A percentile compares a stretch with the other conserved stretches of the same genome.
phyloP scores from a whole-genome alignment of 768 basidiomycete genomes.

The Tulasnella sp. region DNA sequence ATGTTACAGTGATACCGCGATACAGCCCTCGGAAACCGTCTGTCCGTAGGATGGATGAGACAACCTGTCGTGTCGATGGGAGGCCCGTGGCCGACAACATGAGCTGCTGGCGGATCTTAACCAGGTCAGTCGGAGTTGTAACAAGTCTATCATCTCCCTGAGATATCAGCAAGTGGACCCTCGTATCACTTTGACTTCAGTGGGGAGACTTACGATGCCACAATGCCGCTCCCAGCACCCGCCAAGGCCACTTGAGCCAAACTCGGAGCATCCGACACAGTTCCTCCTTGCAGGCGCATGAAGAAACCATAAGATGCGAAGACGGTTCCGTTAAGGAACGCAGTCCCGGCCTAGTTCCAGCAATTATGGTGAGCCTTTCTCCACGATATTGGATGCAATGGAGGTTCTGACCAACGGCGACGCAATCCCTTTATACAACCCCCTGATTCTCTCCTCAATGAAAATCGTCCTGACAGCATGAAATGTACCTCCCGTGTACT shows the following conservation, averaged over 20 bases:
- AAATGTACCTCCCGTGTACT: conserved; percentile 43
- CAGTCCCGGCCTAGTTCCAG: conserved; percentile 45
- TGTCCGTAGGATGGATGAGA: conserved; percentile 41
- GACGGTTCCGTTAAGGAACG: conserved; percentile 74
- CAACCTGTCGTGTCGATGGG: conserved; percentile 44
- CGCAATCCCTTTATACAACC: conserved; percentile 65
- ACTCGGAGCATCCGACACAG: conserved; percentile 42
- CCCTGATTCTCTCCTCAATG: conserved; percentile 54
- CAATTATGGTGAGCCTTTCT: not conserved
- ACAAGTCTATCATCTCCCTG: conserved; percentile 39
- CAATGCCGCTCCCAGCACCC: conserved; percentile 68
- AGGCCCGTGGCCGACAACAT: conserved; percentile 27
- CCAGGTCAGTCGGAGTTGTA: conserved; percentile 74
- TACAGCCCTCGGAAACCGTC: conserved; percentile 60
- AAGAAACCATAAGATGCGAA: conserved; percentile 79
- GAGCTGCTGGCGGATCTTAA: conserved; percentile 79
- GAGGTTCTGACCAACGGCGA: conserved; percentile 58
- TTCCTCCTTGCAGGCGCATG: conserved; percentile 49
- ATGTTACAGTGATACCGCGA: conserved; percentile 64
- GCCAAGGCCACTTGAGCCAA: conserved; percentile 65
- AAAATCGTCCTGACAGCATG: conserved; percentile 58
- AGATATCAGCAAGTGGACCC: not conserved
- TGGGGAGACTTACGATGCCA: conserved; percentile 55
- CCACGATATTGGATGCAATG: not conserved
- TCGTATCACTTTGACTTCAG: not conserved